Base-by-base conservation (phyloP, 2,329 filamentous ascomycete species). In the Epicoccum sorghinum region DNA sequence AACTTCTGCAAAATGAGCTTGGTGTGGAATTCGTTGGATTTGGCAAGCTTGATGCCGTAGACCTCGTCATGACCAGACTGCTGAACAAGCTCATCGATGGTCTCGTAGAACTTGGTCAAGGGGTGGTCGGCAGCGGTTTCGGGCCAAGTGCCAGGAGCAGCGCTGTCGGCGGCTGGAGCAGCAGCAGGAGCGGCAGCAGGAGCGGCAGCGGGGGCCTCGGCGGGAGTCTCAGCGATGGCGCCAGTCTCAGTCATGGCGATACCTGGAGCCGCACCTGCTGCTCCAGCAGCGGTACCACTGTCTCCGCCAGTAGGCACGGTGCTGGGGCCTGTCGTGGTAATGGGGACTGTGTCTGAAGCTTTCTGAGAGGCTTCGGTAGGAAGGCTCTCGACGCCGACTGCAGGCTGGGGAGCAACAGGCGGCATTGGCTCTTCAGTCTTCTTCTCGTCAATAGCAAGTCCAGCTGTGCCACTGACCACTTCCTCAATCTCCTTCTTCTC, bases 1-100 rank as follows among this genome's bases (percentile, higher is more conserved):
- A 93, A 97, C 80, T 97, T 98, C 73, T 96, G 91, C 43, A 97
- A 81, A 46, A 97, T 85, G 65, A 96, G 87, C 71, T 89, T 88
- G 42, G 89, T 92, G 49, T 90, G 90, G 47, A 93, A 82, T 66
- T 91, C 82, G 37, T 71, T 70, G 35, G 68, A 62, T 13, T 66
- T 62, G 41, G 64, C 60, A 39, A 97, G 84, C 29, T 83, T 79
- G 48, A 97, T 86, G 43, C 93, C 93, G 86, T 93, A 98, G 82
- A 97, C 90, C 80, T 97, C 92, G 46, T 78, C 78, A 75, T 96
- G 83, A 13, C 77, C 81, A 46, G 84, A 78, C 55, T 81, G 79
- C 43, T 78, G 76, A 55, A 86, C 75, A 56, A 92, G 83, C 6
- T 79, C 74, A 5, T 83, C 77, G 30, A 93, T 80, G 27, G 80